A percentile compares a stretch with the other conserved stretches of the same genome.
Evolutionary conservation across 768 basidiomycete species (phyloP).

Genomic region (Cystofilobasidium capitatum): DNA sequence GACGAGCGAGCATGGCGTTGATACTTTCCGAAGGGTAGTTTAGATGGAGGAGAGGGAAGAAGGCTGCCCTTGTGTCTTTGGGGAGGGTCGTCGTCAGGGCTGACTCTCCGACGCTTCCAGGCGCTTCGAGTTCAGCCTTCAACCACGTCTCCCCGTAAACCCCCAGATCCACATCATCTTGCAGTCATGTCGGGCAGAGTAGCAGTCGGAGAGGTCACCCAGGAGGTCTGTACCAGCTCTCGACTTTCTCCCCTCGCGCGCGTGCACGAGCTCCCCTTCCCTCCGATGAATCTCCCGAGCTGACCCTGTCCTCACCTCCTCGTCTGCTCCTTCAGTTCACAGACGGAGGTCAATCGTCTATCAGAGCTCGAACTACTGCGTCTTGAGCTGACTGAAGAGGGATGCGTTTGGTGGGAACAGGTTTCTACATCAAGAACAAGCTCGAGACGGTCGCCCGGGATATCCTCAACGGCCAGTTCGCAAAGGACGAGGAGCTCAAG

Average conservation of each 20-base stretch:
- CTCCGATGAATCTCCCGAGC: too few relatives aligned
- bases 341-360: neutral
- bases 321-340: neutral
- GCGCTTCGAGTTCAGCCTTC: too few relatives aligned
- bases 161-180: too few relatives aligned
- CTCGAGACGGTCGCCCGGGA: constrained; percentile 3
- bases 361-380: too few relatives aligned
- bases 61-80: neutral
- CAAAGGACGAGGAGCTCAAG: neutral
- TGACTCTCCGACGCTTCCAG: too few relatives aligned
- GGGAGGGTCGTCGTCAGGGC: neutral
- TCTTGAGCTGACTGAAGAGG: too few relatives aligned
- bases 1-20: neutral
- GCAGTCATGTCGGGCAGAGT: neutral
- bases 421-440: neutral
- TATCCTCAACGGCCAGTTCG: neutral
- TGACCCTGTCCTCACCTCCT: neutral
- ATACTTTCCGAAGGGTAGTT: neutral
- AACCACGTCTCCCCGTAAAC: too few relatives aligned
- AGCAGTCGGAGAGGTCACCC: neutral
- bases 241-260: neutral
- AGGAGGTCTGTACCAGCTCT: neutral
- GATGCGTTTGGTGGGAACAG: too few relatives aligned
- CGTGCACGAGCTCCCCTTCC: neutral
- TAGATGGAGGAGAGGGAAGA: neutral